These are phyloP conservation scores for Noccaea caerulescens DNA, from an alignment of 345 rosid species.

Conservation along the genomic window DNA sequence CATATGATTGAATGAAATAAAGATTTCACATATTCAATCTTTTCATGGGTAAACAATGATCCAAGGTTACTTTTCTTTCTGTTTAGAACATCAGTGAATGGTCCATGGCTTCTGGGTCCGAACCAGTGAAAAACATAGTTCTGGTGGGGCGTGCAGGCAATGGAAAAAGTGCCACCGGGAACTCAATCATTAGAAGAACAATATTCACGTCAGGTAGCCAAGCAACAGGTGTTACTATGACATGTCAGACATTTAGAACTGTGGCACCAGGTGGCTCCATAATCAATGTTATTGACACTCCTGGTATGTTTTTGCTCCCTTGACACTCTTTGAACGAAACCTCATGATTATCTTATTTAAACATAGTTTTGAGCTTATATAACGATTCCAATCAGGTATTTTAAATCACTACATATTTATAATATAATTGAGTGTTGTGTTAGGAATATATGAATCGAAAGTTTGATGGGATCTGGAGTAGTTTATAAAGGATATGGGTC, in stretches of 20 bases:
- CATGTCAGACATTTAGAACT: constrained; percentile 58
- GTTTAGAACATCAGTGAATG: not conserved
- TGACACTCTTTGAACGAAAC: not conserved
- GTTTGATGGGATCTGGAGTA: too few species aligned
- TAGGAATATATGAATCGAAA: too few species aligned
- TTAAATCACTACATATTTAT: too few species aligned
- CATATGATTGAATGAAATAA: too few species aligned
- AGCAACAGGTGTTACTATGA: constrained; percentile 66
- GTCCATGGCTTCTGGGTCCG: not conserved
- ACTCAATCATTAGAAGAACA: constrained; percentile 17
- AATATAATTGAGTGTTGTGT: too few species aligned
- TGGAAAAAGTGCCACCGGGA: not conserved
- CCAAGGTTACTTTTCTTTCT: not conserved
- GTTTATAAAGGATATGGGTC: too few species aligned
- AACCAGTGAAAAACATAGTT: not conserved
- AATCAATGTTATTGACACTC: constrained; percentile 1
- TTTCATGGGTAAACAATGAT: too few species aligned
- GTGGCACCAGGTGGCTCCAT: not conserved
- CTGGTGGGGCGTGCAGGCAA: not conserved
- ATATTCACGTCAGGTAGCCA: constrained; percentile 66
- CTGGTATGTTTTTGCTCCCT: not conserved
- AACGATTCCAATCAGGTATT: too few species aligned
- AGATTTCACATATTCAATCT: too few species aligned
- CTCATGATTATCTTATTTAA: not conserved
- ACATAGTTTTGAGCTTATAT: too few species aligned